phyloP scores from a whole-genome alignment of 345 rosid genomes.

The Combretum micranthum region DNA sequence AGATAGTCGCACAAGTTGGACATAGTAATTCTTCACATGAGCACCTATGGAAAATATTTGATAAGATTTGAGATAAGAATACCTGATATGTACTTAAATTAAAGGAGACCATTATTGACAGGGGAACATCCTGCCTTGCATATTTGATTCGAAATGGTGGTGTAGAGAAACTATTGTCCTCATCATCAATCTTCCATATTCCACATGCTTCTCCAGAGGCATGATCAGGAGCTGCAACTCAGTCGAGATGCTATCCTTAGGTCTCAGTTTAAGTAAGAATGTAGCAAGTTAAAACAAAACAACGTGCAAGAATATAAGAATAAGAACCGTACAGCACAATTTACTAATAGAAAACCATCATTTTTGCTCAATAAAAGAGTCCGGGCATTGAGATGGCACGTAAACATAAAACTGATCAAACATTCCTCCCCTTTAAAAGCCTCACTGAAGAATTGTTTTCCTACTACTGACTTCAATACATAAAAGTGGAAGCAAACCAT shows the following conservation, averaged over 20 bases:
- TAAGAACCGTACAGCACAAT: too few species aligned
- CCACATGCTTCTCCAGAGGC: slow-evolving; percentile 53
- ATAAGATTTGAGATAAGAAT: background rate
- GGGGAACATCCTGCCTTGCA: slow-evolving; percentile 84
- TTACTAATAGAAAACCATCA: too few species aligned
- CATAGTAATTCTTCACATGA: too few species aligned
- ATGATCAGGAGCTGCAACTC: slow-evolving; percentile 52
- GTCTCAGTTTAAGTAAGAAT: background rate
- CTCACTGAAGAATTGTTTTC: too few species aligned
- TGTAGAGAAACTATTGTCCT: slow-evolving; percentile 77
- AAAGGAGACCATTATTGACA: slow-evolving; percentile 74
- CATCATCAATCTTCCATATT: slow-evolving; percentile 79
- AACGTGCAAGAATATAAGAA: background rate
- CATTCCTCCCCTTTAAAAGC: too few species aligned
- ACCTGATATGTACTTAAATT: slow-evolving; percentile 58
- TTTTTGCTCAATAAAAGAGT: too few species aligned
- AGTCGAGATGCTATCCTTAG: background rate
- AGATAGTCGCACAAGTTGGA: too few species aligned
- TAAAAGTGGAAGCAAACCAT: background rate
- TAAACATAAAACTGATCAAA: too few species aligned
- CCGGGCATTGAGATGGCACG: too few species aligned
- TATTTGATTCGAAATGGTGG: slow-evolving; percentile 85
- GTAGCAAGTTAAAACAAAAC: background rate
- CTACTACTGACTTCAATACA: background rate
- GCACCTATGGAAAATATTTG: too few species aligned